A percentile compares a stretch with the other conserved stretches of the same genome.
phyloP scores from a whole-genome alignment of 2,329 filamentous ascomycete genomes.

The Colletotrichum eremochloae region DNA sequence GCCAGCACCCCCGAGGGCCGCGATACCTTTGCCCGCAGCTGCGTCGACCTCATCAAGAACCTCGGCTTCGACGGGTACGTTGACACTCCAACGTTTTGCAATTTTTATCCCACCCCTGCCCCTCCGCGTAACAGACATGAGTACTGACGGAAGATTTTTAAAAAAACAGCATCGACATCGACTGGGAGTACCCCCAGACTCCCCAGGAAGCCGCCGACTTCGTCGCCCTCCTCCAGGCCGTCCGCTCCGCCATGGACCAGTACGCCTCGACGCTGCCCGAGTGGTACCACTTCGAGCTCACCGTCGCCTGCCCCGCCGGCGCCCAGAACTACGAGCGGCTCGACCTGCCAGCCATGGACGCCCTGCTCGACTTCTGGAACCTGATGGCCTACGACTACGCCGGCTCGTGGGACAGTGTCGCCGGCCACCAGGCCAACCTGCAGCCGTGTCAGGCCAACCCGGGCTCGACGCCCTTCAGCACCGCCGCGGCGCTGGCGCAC shows the following conservation, averaged over 20 bases:
- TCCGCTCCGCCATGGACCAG: slow-evolving; percentile 69
- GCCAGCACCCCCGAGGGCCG: slow-evolving; percentile 79
- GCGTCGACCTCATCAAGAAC: slow-evolving; percentile 82
- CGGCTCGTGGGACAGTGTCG: slow-evolving; percentile 80
- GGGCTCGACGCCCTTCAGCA: slow-evolving; percentile 81
- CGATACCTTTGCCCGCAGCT: slow-evolving; percentile 77
- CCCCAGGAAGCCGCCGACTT: slow-evolving; percentile 67
- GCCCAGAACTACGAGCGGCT: slow-evolving; percentile 73
- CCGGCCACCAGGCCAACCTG: slow-evolving; percentile 88
- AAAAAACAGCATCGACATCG: slow-evolving; percentile 65
- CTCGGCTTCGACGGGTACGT: slow-evolving; percentile 77
- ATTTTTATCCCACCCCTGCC: too few species aligned
- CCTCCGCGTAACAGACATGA: background rate
- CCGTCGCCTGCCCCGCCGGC: slow-evolving; percentile 74
- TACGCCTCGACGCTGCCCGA: slow-evolving; percentile 62
- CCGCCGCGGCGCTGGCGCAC: slow-evolving; percentile 75
- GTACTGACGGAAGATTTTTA: background rate
- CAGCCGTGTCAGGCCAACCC: slow-evolving; percentile 71
- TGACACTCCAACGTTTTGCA: too few species aligned
- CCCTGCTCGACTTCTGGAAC: slow-evolving; percentile 80
- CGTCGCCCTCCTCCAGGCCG: slow-evolving; percentile 69
- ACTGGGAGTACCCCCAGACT: slow-evolving; percentile 76
- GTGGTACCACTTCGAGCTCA: slow-evolving; percentile 72
- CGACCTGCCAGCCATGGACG: slow-evolving; percentile 74
- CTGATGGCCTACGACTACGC: slow-evolving; percentile 92